Percentiles rank a stretch among this genome's conserved stretches.
These are phyloP conservation scores for Capsicum baccatum DNA, from an alignment of 257 asterid genomes.

Conservation along the genomic window DNA sequence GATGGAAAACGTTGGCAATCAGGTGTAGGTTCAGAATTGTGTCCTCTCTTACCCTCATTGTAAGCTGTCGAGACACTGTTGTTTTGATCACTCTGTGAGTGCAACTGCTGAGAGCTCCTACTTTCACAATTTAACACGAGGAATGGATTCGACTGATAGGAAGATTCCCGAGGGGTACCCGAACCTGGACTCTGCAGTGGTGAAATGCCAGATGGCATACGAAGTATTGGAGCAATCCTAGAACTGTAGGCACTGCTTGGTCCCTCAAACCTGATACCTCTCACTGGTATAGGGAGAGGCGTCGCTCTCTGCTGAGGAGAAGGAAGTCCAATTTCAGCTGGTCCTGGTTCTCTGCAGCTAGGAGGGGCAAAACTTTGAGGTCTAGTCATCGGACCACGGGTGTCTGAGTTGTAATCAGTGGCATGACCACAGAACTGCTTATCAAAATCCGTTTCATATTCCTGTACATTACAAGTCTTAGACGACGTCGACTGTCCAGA, in stretches of 20 bases:
- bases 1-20: conserved; percentile 55
- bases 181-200: conserved; percentile 57
- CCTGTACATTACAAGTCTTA: conserved; percentile 54
- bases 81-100: conserved; percentile 46
- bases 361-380: conserved; percentile 41
- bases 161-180: conserved; percentile 47
- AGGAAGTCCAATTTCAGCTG: conserved; percentile 40
- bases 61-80: conserved; percentile 47
- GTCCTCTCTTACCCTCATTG: conserved; percentile 46
- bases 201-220: conserved; percentile 45
- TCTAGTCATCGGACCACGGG: conserved; percentile 45
- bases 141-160: conserved; percentile 42
- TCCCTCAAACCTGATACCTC: conserved; percentile 55
- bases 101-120: conserved; percentile 45
- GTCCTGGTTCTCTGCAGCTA: conserved; percentile 49
- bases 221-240: conserved; percentile 43
- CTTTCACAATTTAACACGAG: conserved; percentile 43
- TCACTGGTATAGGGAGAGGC: conserved; percentile 61
- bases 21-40: conserved; percentile 47
- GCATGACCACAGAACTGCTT: conserved; percentile 48
- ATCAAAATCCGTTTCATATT: conserved; percentile 42
- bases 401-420: conserved; percentile 57
- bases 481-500: conserved; percentile 50
- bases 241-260: conserved; percentile 47
- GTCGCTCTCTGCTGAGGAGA: conserved; percentile 47